Conservation (phyloP, 2,329 filamentous ascomycete species). For the Saccharata proteae region DNA sequence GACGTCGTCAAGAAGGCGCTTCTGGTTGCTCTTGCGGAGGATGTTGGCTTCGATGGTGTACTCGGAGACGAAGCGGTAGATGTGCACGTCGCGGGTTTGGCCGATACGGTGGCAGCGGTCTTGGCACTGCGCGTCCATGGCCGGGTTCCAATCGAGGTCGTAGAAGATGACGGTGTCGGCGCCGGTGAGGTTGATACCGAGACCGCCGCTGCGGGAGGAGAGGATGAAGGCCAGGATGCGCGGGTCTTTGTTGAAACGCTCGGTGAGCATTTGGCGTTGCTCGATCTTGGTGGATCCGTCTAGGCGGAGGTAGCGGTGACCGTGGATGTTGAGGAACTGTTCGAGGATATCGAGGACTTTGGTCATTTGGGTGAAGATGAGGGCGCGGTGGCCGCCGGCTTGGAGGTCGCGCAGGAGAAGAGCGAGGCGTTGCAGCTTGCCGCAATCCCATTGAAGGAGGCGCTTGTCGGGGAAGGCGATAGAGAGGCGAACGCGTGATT, state of each 20-base stretch:
- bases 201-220: slow-evolving; percentile 82
- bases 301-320: slow-evolving; percentile 88
- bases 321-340: slow-evolving; percentile 95
- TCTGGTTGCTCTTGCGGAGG: slow-evolving; percentile 89
- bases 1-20: slow-evolving; percentile 93
- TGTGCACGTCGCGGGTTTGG: slow-evolving; percentile 93
- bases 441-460: slow-evolving; percentile 94
- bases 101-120: slow-evolving; percentile 95
- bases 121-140: slow-evolving; percentile 99
- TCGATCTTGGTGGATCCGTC: slow-evolving; percentile 96
- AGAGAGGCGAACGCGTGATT: slow-evolving; percentile 79
- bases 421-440: slow-evolving; percentile 85
- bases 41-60: slow-evolving; percentile 95
- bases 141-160: slow-evolving; percentile 97
- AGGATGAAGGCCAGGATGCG: slow-evolving; percentile 92
- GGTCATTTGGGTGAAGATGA: slow-evolving; percentile 99
- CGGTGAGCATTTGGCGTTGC: slow-evolving; percentile 85
- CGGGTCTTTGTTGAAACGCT: slow-evolving; percentile 90
- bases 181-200: slow-evolving; percentile 93
- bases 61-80: slow-evolving; percentile 57
- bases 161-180: slow-evolving; percentile 98
- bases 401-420: slow-evolving; percentile 76
- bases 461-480: slow-evolving; percentile 96
- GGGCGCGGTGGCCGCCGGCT: slow-evolving; percentile 76
- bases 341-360: slow-evolving; percentile 96